Evolutionary conservation across 139 green algal species (phyloP), one percentile per base, ranked within the genome.

Genomic region (Axilococcus clingmanii): DNA sequence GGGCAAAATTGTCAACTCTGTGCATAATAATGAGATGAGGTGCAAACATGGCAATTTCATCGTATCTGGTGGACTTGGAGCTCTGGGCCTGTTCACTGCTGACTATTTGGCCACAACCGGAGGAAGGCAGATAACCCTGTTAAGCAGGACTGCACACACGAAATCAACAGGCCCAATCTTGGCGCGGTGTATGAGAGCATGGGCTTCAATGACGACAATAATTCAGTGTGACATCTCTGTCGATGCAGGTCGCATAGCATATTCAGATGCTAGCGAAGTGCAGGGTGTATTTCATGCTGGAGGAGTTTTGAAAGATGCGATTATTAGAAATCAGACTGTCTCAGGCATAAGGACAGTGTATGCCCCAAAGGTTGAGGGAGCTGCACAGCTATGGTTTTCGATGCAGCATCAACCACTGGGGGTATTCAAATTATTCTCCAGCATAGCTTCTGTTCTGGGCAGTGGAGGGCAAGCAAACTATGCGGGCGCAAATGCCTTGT

Each of bases 1-100:
- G 27, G 84, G 84, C 63, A 94, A 94, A 71, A 68, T 94, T 31
- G 75, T 91, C 9, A 63, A 79, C 9, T 7, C 12, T 11, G 30
- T 8, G 23, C 61, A 25, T 19, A 47, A 22, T 27, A 20, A 47
- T 47, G 40, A 47, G 12, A 12, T 15, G 1, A 47, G 5, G 22
- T 27, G 40, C 25, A 29, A 24, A 28, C n/a, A 24, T 31, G 64
- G 57, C 14, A 42, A 19, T 25, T 73, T 58, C 41, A 42, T 77
- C 15, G 61, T 90, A 33, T 81, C 69, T 1, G 81, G 81, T 28
- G 81, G 81, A 17, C 48, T 77, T 9, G 82, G 79, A 22, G 59
- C 72, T 2, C 63, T 91, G 29, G 82, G 82, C 7, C 14, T 52
- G 5, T 19, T 75, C 6, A 37, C 52, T 19, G 43, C 40, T 3